Evolutionary conservation across 306 rosid species (phyloP).

Genomic region (Vicia sativa): DNA sequence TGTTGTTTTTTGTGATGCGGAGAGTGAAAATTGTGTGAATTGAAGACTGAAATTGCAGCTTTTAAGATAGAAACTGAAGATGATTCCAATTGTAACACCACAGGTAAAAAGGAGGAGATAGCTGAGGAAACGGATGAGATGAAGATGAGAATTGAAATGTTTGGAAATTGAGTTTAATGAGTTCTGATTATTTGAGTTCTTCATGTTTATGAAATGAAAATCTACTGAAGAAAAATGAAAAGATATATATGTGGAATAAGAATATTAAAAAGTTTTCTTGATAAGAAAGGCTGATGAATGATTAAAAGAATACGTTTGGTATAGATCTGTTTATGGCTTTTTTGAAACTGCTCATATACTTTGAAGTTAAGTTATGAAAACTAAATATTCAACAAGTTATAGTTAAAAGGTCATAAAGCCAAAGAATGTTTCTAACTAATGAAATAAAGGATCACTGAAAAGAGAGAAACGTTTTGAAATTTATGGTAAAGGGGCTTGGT

Average conservation of each 20-base stretch:
- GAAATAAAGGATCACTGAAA: constrained; percentile 8
- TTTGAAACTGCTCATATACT: not conserved
- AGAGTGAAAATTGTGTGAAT: constrained; percentile 47
- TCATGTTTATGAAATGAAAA: constrained; percentile 42
- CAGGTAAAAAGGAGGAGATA: constrained; percentile 54
- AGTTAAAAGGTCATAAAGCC: constrained; percentile 17
- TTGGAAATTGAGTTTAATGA: constrained; percentile 40
- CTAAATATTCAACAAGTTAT: not conserved
- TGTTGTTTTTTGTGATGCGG: constrained; percentile 32
- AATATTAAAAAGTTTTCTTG: constrained; percentile 26
- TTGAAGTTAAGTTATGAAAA: constrained; percentile 17
- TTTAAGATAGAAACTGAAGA: constrained; percentile 46
- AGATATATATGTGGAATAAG: constrained; percentile 3
- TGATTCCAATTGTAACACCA: constrained; percentile 61
- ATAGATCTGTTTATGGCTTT: constrained; percentile 24
- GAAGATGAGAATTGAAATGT: constrained; percentile 33
- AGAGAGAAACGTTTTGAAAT: not conserved
- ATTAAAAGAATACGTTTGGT: constrained; percentile 20
- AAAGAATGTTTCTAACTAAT: not conserved
- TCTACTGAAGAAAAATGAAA: not conserved
- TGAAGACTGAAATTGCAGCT: constrained; percentile 44
- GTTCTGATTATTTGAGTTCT: constrained; percentile 32
- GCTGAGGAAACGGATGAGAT: constrained; percentile 43
- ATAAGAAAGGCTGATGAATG: constrained; percentile 7
- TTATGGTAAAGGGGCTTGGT: not conserved